Percentiles rank a stretch among this genome's conserved stretches.
Evolutionary conservation across 495 filamentous ascomycete genomes (phyloP).

Genomic region (Hypomontagnella submonticulosa): DNA sequence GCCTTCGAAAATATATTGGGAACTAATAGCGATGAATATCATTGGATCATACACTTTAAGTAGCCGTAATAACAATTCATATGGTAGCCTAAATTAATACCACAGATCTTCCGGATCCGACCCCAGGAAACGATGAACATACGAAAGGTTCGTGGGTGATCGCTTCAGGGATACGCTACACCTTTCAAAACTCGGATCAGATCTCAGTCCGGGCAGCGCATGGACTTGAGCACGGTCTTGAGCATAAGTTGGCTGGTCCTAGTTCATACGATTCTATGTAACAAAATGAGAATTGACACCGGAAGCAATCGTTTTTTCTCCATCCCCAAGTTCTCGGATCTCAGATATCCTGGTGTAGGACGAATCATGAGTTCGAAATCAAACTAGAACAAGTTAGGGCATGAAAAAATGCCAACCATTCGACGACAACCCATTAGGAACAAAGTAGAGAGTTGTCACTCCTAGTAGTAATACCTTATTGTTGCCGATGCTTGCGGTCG

Average conservation of each 20-base stretch:
- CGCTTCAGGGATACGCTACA: slow-evolving; percentile 31
- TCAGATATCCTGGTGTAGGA: too few relatives aligned
- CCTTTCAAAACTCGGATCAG: slow-evolving; percentile 21
- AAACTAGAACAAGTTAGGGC: too few relatives aligned
- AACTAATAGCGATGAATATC: too few relatives aligned
- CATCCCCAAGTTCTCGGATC: not conserved
- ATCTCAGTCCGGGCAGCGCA: slow-evolving; percentile 22
- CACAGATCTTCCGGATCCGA: slow-evolving; percentile 26
- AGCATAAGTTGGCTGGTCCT: slow-evolving; percentile 13
- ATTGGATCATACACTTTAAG: not conserved
- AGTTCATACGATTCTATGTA: slow-evolving; percentile 3
- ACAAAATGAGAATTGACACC: slow-evolving; percentile 26
- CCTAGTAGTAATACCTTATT: not conserved
- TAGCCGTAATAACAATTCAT: slow-evolving; percentile 3
- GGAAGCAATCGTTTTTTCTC: slow-evolving; percentile 7
- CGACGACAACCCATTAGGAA: too few relatives aligned
- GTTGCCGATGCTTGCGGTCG: slow-evolving; percentile 13
- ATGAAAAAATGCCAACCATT: too few relatives aligned
- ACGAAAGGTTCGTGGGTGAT: slow-evolving; percentile 24
- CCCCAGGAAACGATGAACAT: slow-evolving; percentile 16
- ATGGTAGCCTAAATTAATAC: slow-evolving; percentile 22
- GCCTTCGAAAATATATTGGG: too few relatives aligned
- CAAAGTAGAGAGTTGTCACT: too few relatives aligned
- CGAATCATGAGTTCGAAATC: too few relatives aligned
- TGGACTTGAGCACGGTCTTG: slow-evolving; percentile 22